phyloP scores from a whole-genome alignment of 2,329 filamentous ascomycete genomes.

The Chrysosporium queenslandicum region DNA sequence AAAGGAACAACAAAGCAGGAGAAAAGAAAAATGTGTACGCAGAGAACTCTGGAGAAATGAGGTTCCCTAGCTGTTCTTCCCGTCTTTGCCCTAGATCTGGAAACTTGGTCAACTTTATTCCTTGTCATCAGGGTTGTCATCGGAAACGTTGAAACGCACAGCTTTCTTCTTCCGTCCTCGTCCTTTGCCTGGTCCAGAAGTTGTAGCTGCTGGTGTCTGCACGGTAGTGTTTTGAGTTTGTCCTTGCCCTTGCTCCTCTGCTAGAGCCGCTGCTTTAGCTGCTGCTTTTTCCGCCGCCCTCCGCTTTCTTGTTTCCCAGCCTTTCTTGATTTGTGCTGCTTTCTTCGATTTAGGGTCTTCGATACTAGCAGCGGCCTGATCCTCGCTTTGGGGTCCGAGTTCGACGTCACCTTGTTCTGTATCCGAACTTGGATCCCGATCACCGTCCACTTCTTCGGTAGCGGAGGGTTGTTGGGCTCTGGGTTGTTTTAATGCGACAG shows the following conservation, averaged over 20 bases:
- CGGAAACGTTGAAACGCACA: conserved; percentile 14
- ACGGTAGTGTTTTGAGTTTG: neutral
- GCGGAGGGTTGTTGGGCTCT: neutral
- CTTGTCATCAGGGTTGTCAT: neutral
- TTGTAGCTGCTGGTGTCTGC: neutral
- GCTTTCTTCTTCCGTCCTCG: conserved; percentile 8
- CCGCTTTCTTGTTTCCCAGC: conserved; percentile 1
- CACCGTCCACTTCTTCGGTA: neutral
- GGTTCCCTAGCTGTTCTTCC: neutral
- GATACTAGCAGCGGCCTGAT: neutral
- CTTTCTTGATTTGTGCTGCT: neutral
- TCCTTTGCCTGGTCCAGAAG: neutral
- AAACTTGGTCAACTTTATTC: neutral
- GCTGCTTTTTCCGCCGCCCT: conserved; percentile 1
- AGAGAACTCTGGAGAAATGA: neutral
- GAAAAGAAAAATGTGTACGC: too few species aligned
- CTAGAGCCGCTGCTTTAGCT: neutral
- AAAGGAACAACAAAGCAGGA: too few species aligned
- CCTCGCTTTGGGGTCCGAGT: neutral
- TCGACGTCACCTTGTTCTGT: neutral
- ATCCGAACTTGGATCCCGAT: neutral
- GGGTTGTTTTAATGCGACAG: neutral
- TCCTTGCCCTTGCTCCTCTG: neutral
- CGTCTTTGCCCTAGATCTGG: neutral
- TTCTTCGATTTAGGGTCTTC: neutral